A percentile compares a stretch with the other conserved stretches of the same genome.
Evolutionary conservation across 2,329 filamentous ascomycete genomes (phyloP).

Genomic region (Aspergillus chevalieri): DNA sequence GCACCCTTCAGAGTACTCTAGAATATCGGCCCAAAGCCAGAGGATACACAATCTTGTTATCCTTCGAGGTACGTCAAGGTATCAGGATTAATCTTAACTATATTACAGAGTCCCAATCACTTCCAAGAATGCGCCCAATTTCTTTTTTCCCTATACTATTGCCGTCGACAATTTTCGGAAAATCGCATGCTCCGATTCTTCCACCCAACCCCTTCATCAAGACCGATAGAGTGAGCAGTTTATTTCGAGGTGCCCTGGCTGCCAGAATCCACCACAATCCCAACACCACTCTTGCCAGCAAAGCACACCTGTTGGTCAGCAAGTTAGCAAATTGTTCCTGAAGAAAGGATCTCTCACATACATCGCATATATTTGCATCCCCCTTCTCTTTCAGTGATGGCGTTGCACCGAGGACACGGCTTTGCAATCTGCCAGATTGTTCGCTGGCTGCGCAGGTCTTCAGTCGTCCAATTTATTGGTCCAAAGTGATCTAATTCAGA

Average conservation of each 20-base stretch:
- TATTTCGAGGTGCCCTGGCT: slow-evolving; percentile 7
- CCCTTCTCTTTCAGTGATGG: slow-evolving; percentile 7
- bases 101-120: too few species aligned
- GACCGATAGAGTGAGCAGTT: slow-evolving; percentile 3
- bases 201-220: neutral
- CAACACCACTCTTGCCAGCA: slow-evolving; percentile 15
- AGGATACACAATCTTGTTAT: too few species aligned
- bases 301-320: slow-evolving; percentile 6
- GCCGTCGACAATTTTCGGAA: too few species aligned
- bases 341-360: slow-evolving; percentile 1
- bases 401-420: slow-evolving; percentile 10
- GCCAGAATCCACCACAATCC: slow-evolving; percentile 12
- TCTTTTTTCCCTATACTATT: too few species aligned
- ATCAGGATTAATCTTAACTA: too few species aligned
- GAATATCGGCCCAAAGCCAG: too few species aligned
- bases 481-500: neutral
- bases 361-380: slow-evolving; percentile 14
- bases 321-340: neutral
- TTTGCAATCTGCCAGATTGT: slow-evolving; percentile 6
- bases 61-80: too few species aligned
- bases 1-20: too few species aligned
- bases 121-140: too few species aligned
- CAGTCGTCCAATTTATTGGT: neutral
- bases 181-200: too few species aligned
- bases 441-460: slow-evolving; percentile 4